Evolutionary conservation across 352 stramenopile species (phyloP).

Genomic region (Globisporangium solare): DNA sequence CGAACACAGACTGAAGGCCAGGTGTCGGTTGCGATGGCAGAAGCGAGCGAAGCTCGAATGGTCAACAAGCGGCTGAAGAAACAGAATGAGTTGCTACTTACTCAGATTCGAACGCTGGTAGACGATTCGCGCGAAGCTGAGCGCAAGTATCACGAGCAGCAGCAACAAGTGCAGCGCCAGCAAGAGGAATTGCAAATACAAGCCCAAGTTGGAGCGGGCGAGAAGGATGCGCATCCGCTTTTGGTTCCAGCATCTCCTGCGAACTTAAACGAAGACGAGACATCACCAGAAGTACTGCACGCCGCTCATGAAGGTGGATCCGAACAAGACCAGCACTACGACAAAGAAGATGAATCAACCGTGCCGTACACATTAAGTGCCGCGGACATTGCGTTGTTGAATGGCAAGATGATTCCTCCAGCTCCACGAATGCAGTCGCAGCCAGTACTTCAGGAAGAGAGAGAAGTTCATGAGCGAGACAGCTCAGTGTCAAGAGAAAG

Average conservation of each 20-base stretch:
- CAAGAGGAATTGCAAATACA: constrained; percentile 18
- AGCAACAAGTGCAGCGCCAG: constrained; percentile 22
- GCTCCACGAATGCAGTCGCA: not conserved
- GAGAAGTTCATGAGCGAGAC: not conserved
- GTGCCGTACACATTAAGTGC: constrained; percentile 68
- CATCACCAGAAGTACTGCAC: not conserved
- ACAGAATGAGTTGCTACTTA: constrained; percentile 79
- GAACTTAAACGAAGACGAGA: not conserved
- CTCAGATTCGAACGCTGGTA: constrained; percentile 71
- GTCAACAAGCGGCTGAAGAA: constrained; percentile 78
- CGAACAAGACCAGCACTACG: constrained; percentile 5
- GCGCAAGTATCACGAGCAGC: constrained; percentile 33
- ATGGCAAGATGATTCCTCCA: constrained; percentile 29
- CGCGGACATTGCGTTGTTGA: constrained; percentile 69
- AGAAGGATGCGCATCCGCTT: not conserved
- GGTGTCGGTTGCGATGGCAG: constrained; percentile 74
- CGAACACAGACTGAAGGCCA: constrained; percentile 71
- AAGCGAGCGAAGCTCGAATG: constrained; percentile 84
- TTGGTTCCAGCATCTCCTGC: not conserved
- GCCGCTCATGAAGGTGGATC: constrained; percentile 12
- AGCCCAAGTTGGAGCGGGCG: not conserved
- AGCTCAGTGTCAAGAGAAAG: constrained; percentile 4
- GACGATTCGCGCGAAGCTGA: constrained; percentile 47
- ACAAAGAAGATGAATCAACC: constrained; percentile 13
- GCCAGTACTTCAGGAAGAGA: not conserved